A percentile compares a stretch with the other conserved stretches of the same genome.
Evolutionary conservation across 768 basidiomycete genomes (phyloP).

Genomic region (Xerocomellus amylosporus): DNA sequence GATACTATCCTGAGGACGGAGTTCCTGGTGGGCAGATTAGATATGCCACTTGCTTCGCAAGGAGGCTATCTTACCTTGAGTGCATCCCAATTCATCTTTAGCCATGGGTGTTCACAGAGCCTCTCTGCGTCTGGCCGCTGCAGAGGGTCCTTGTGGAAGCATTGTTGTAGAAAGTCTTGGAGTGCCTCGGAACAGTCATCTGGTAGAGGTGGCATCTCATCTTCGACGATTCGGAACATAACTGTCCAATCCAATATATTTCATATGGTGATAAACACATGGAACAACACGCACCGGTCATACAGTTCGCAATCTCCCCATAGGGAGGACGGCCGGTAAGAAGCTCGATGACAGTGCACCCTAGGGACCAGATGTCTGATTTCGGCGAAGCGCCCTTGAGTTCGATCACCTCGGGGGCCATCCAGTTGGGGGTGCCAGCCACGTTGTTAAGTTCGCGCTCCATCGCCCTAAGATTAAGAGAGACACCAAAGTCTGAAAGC

Average conservation of each 20-base stretch:
- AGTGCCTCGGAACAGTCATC: constrained; percentile 74
- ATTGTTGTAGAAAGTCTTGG: constrained; percentile 75
- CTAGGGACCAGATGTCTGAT: constrained; percentile 94
- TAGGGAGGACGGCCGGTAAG: constrained; percentile 92
- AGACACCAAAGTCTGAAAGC: constrained; percentile 96
- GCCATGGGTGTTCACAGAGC: constrained; percentile 90
- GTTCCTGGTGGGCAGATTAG: constrained; percentile 45
- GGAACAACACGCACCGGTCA: constrained; percentile 65
- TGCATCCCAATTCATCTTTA: constrained; percentile 75
- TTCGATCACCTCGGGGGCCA: constrained; percentile 98
- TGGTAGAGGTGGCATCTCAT: constrained; percentile 84
- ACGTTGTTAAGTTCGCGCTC: constrained; percentile 81
- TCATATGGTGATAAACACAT: neutral
- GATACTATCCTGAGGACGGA: constrained; percentile 91
- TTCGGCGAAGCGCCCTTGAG: constrained; percentile 91
- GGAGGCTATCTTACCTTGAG: constrained; percentile 55
- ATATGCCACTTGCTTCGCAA: neutral
- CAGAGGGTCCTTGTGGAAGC: constrained; percentile 86
- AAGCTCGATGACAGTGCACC: constrained; percentile 91
- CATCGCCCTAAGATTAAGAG: constrained; percentile 90
- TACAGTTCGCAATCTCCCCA: constrained; percentile 81
- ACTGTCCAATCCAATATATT: constrained; percentile 45
- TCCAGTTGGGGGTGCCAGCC: constrained; percentile 97
- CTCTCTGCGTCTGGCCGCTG: constrained; percentile 80
- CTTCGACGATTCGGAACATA: constrained; percentile 98